phyloP scores from a whole-genome alignment of 2,329 filamentous ascomycete species.

The Colletotrichum destructivum region DNA sequence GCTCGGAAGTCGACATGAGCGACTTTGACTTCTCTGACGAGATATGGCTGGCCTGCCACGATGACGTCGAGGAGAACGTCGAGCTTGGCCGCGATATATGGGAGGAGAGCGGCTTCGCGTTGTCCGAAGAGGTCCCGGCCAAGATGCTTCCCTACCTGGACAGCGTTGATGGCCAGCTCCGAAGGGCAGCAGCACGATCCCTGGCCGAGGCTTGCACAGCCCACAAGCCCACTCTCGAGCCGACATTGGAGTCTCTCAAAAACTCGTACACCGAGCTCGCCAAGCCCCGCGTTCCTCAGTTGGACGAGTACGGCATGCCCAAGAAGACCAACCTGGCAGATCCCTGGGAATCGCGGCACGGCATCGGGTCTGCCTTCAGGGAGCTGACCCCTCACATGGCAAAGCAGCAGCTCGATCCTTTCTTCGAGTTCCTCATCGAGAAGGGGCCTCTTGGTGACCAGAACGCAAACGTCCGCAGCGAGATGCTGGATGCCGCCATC shows the following conservation, averaged over 20 bases:
- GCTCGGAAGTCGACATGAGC: slow-evolving; percentile 91
- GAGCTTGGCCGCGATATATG: slow-evolving; percentile 90
- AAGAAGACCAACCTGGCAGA: slow-evolving; percentile 90
- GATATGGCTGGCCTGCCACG: slow-evolving; percentile 94
- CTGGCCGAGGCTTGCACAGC: slow-evolving; percentile 80
- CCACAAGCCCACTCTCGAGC: slow-evolving; percentile 72
- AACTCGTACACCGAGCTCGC: slow-evolving; percentile 82
- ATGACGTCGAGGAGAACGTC: slow-evolving; percentile 89
- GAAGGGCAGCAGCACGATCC: slow-evolving; percentile 85
- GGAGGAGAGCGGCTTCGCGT: slow-evolving; percentile 89
- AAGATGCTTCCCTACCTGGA: slow-evolving; percentile 85
- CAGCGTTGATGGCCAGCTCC: slow-evolving; percentile 84
- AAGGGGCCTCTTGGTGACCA: slow-evolving; percentile 89
- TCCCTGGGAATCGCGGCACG: slow-evolving; percentile 92
- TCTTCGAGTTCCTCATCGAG: slow-evolving; percentile 89
- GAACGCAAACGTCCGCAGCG: slow-evolving; percentile 81
- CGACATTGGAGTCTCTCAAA: slow-evolving; percentile 77
- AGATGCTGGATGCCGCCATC: slow-evolving; percentile 94
- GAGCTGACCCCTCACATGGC: slow-evolving; percentile 82
- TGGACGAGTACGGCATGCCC: slow-evolving; percentile 95
- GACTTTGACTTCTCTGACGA: slow-evolving; percentile 90
- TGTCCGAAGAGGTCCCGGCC: slow-evolving; percentile 75
- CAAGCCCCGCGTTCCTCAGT: slow-evolving; percentile 85
- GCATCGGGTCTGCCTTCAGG: slow-evolving; percentile 88
- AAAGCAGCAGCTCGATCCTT: slow-evolving; percentile 78